Percentiles rank a stretch among this genome's conserved stretches.
Conservation (phyloP, 2,329 filamentous ascomycete species). For the Zalaria sp. region DNA sequence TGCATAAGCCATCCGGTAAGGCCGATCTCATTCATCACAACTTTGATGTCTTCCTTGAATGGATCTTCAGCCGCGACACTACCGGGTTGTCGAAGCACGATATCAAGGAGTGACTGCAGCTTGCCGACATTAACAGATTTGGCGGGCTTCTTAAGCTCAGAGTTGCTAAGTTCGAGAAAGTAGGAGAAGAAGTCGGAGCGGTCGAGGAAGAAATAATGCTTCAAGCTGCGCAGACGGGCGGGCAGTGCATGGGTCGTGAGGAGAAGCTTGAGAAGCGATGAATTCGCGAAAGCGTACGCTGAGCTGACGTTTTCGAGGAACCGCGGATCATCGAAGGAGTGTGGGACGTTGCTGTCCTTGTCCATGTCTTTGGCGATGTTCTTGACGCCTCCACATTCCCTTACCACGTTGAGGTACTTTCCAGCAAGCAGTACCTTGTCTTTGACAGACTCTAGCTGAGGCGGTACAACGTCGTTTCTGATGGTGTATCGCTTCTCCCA, state of each 20-base stretch:
- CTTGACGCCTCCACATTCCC: conserved; percentile 80
- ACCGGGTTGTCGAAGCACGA: conserved; percentile 90
- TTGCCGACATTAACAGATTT: conserved; percentile 84
- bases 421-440: conserved; percentile 91
- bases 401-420: conserved; percentile 95
- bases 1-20: conserved; percentile 90
- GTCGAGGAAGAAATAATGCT: conserved; percentile 98
- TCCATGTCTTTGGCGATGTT: conserved; percentile 52
- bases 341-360: conserved; percentile 80
- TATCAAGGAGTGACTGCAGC: conserved; percentile 85
- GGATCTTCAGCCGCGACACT: conserved; percentile 88
- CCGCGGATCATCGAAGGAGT: conserved; percentile 76
- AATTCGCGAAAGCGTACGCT: conserved; percentile 90
- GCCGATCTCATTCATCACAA: conserved; percentile 90
- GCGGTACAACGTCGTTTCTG: conserved; percentile 78
- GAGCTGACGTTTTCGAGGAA: conserved; percentile 94
- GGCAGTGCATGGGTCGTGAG: conserved; percentile 87
- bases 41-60: conserved; percentile 96
- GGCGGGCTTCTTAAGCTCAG: conserved; percentile 80
- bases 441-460: conserved; percentile 79
- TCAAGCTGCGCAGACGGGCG: conserved; percentile 73
- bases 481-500: conserved; percentile 98
- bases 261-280: conserved; percentile 78
- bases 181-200: conserved; percentile 97
- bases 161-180: conserved; percentile 81